Percentiles rank a stretch among this genome's conserved stretches.
Evolutionary conservation across 129 eudicot genomes (phyloP).

Genomic region (Helichrysum umbraculigerum): DNA sequence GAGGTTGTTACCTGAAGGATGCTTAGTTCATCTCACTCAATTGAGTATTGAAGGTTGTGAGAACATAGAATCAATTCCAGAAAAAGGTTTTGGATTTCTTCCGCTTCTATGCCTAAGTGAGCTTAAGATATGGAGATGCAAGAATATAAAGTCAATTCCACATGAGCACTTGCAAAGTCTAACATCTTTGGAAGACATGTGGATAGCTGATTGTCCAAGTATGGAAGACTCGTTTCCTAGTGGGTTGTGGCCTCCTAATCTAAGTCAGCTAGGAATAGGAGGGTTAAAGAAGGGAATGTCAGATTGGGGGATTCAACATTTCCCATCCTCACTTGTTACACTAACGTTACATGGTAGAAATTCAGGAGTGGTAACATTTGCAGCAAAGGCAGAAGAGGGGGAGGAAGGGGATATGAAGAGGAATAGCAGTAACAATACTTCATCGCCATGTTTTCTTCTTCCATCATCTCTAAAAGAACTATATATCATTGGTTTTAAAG

Average conservation of each 20-base stretch:
- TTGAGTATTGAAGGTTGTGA: slow-evolving; percentile 3
- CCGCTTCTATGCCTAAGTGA: slow-evolving; percentile 12
- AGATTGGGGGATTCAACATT: no score
- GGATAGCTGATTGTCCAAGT: slow-evolving; percentile 10
- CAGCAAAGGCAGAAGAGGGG: no score
- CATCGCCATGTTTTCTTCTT: no score
- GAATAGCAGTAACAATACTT: no score
- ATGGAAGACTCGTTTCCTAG: not conserved
- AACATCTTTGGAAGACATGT: slow-evolving; percentile 19
- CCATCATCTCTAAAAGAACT: no score
- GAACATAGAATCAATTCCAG: slow-evolving; percentile 28
- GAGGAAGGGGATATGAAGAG: no score
- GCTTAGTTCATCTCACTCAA: slow-evolving; percentile 25
- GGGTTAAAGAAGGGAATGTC: no score
- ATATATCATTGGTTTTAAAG: no score
- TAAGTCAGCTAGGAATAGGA: not conserved
- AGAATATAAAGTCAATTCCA: slow-evolving; percentile 25
- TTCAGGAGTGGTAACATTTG: no score
- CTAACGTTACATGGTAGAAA: no score
- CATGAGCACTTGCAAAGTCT: slow-evolving; percentile 27
- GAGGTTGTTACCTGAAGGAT: slow-evolving; percentile 4
- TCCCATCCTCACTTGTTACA: no score
- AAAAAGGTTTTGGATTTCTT: slow-evolving; percentile 19
- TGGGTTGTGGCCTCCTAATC: slow-evolving; percentile 10
- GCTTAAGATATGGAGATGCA: slow-evolving; percentile 8